These are phyloP conservation scores for Citrus medica DNA, from an alignment of 345 rosid species.

Conservation along the genomic window DNA sequence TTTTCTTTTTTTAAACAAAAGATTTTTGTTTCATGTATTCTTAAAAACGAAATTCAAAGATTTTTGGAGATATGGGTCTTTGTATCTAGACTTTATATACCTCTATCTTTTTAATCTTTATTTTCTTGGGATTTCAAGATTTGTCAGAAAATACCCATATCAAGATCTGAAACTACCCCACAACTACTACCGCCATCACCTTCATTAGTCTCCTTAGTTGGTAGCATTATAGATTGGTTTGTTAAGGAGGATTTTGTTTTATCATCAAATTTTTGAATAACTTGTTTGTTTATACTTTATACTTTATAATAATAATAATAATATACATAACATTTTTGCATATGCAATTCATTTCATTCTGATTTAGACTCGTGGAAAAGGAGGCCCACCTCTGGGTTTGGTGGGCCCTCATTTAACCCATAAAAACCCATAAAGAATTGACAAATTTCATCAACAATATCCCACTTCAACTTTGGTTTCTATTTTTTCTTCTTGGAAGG, in stretches of 20 bases:
- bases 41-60: not conserved
- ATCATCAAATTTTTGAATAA: not conserved
- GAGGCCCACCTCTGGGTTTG: constrained; percentile 51
- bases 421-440: constrained; percentile 20
- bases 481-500: constrained; percentile 1
- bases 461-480: constrained; percentile 15
- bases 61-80: constrained; percentile 43
- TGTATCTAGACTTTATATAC: constrained; percentile 36
- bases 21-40: not conserved
- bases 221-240: not conserved
- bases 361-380: constrained; percentile 6
- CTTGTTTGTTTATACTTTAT: not conserved
- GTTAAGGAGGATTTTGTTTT: not conserved
- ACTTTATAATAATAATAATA: not conserved
- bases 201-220: not conserved
- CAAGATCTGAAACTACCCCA: constrained; percentile 25
- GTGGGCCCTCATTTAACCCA: constrained; percentile 43
- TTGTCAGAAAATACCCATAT: constrained; percentile 32
- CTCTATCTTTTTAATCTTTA: not conserved
- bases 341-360: not conserved
- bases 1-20: not conserved
- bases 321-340: not conserved
- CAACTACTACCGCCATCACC: not conserved
- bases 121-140: constrained; percentile 26
- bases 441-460: constrained; percentile 6